These are phyloP conservation scores for Penicillium angulare DNA, from an alignment of 495 filamentous ascomycete genomes.

Conservation along the genomic window DNA sequence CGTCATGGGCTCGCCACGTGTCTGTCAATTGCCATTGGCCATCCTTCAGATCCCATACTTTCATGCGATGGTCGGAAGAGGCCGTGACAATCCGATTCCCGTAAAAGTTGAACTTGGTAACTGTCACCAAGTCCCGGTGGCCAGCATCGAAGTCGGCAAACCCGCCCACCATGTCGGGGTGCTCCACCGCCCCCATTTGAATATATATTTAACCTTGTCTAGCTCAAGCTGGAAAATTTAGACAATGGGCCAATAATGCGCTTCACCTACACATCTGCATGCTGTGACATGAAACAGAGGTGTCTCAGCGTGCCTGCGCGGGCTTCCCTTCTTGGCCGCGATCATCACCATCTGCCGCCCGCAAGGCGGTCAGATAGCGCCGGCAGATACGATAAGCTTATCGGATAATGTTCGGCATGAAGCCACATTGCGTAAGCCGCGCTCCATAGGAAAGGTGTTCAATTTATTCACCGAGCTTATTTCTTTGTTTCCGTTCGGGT, in stretches of 20 bases:
- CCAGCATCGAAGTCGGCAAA: conserved; percentile 69
- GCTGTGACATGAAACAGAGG: conserved; percentile 27
- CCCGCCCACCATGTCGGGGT: conserved; percentile 40
- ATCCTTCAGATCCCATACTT: conserved; percentile 84
- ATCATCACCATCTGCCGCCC: conserved; percentile 24
- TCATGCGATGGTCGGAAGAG: conserved; percentile 89
- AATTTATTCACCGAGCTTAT: conserved; percentile 1
- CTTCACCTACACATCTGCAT: conserved; percentile 22
- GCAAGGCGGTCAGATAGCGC: conserved; percentile 21
- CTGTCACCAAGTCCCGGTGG: conserved; percentile 53
- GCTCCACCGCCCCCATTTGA: conserved; percentile 27
- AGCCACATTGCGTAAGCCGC: conserved; percentile 35
- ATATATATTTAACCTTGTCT: conserved; percentile 5
- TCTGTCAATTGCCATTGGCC: conserved; percentile 78
- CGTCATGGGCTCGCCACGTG: conserved; percentile 87
- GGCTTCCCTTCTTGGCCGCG: conserved; percentile 19
- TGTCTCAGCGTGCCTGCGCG: conserved; percentile 21
- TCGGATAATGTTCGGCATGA: conserved; percentile 17
- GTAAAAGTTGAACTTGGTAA: conserved; percentile 66
- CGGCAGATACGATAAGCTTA: conserved; percentile 36
- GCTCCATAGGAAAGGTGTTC: conserved; percentile 9
- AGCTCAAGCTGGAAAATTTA: conserved; percentile 6
- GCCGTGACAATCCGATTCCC: conserved; percentile 89
- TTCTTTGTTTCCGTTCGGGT: not conserved
- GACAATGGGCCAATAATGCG: conserved; percentile 24